phyloP scores from a whole-genome alignment of 2,329 filamentous ascomycete genomes.

The Achaetomium macrosporum region DNA sequence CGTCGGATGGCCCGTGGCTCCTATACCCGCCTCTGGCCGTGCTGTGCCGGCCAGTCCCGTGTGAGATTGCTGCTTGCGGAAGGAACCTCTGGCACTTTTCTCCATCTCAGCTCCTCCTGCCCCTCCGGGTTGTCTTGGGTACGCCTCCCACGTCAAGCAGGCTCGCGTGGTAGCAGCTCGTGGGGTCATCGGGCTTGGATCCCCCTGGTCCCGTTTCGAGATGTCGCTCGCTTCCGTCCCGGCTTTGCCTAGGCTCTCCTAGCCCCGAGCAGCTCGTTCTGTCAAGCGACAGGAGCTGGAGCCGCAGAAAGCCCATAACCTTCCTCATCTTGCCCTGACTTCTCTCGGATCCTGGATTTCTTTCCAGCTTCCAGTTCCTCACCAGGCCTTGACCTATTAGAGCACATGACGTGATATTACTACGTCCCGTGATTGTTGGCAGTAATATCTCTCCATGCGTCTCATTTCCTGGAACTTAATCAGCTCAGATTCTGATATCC shows the following conservation, averaged over 20 bases:
- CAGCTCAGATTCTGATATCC: conserved; percentile 4
- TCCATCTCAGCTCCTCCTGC: conserved; percentile 18
- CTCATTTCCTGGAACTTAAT: not conserved
- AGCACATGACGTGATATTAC: conserved; percentile 23
- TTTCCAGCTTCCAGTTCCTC: conserved; percentile 21
- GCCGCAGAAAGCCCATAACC: conserved; percentile 20
- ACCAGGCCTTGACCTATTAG: not conserved
- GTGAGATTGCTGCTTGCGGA: conserved; percentile 27
- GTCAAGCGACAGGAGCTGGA: conserved; percentile 26
- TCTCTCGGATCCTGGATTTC: conserved; percentile 9
- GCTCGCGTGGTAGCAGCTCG: conserved; percentile 18
- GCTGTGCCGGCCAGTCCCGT: conserved; percentile 25
- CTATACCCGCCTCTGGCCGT: conserved; percentile 25
- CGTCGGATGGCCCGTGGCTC: conserved; percentile 17
- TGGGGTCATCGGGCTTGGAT: conserved; percentile 18
- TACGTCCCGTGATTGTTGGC: conserved; percentile 8
- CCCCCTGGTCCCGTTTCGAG: conserved; percentile 24
- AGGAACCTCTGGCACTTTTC: conserved; percentile 27
- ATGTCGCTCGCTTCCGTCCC: conserved; percentile 19
- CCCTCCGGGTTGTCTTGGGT: conserved; percentile 12
- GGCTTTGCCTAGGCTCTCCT: conserved; percentile 19
- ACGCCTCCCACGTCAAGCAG: conserved; percentile 20
- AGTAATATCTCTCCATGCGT: conserved; percentile 13
- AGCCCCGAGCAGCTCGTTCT: conserved; percentile 16
- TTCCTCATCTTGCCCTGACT: conserved; percentile 14